A percentile compares a stretch with the other conserved stretches of the same genome.
Conservation (phyloP, 768 basidiomycete genomes). For the Auricularia heimuer region DNA sequence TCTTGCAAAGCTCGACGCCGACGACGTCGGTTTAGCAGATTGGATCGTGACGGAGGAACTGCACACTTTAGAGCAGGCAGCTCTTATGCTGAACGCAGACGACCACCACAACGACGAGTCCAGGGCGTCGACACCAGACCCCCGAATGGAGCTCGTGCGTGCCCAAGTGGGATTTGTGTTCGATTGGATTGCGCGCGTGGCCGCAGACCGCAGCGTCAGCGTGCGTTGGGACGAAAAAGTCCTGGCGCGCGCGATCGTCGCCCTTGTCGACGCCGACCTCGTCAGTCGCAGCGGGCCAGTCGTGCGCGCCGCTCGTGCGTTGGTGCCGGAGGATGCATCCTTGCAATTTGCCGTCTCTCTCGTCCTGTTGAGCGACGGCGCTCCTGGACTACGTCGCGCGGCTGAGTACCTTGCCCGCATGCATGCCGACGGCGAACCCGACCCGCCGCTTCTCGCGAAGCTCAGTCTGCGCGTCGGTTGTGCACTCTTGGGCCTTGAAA, state of each 20-base stretch:
- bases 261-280: constrained; percentile 40
- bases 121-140: neutral
- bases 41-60: constrained; percentile 63
- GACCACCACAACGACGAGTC: constrained; percentile 14
- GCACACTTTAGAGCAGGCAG: constrained; percentile 36
- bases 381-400: constrained; percentile 15
- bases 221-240: constrained; percentile 32
- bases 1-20: constrained; percentile 47
- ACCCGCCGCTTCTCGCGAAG: constrained; percentile 12
- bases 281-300: constrained; percentile 29
- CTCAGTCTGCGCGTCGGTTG: constrained; percentile 9
- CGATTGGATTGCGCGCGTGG: constrained; percentile 19
- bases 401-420: constrained; percentile 17
- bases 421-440: constrained; percentile 17
- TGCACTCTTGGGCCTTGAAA: constrained; percentile 12
- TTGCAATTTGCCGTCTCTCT: constrained; percentile 28
- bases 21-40: constrained; percentile 47
- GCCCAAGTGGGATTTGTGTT: constrained; percentile 29
- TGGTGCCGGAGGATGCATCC: constrained; percentile 11
- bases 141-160: constrained; percentile 24
- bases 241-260: constrained; percentile 34
- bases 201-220: constrained; percentile 10
- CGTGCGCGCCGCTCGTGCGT: constrained; percentile 19
- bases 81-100: constrained; percentile 21
- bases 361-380: constrained; percentile 21